phyloP scores from a whole-genome alignment of 768 basidiomycete species.

The Lentinula detonsa region DNA sequence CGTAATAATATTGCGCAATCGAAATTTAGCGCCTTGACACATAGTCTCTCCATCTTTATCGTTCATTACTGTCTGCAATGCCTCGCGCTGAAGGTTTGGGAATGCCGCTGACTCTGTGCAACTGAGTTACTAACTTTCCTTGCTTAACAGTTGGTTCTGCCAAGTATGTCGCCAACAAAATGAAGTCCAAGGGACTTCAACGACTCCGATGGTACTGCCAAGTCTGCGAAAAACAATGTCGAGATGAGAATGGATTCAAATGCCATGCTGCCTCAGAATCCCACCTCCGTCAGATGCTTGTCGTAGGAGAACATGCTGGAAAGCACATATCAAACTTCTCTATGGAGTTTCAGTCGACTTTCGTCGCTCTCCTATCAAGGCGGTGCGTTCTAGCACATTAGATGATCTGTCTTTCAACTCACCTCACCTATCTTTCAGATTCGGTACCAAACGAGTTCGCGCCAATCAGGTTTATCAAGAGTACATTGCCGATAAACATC shows the following conservation, averaged over 20 bases:
- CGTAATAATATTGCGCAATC: too few species aligned
- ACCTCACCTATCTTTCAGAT: constrained; percentile 34
- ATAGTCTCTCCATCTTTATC: background rate
- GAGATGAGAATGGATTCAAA: constrained; percentile 99
- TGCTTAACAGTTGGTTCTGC: constrained; percentile 67
- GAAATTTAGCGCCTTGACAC: too few species aligned
- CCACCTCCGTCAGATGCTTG: constrained; percentile 95
- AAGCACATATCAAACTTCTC: constrained; percentile 91
- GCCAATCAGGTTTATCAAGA: constrained; percentile 98
- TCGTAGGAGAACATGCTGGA: constrained; percentile 92
- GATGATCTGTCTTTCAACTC: background rate
- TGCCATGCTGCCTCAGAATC: constrained; percentile 85
- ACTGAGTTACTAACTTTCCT: background rate
- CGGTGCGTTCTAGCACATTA: constrained; percentile 41
- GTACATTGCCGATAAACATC: constrained; percentile 89
- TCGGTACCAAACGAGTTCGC: constrained; percentile 90
- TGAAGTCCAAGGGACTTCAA: constrained; percentile 96
- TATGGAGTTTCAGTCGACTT: constrained; percentile 82
- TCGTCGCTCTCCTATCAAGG: constrained; percentile 84
- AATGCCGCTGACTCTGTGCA: background rate
- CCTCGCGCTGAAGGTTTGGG: constrained; percentile 75
- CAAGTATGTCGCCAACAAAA: constrained; percentile 88
- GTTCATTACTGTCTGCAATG: constrained; percentile 34
- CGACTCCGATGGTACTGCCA: constrained; percentile 98
- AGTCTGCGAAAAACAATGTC: constrained; percentile 97